Percentiles rank a stretch among this genome's conserved stretches.
These are phyloP conservation scores for Claviceps sp. DNA, from an alignment of 2,329 filamentous ascomycete genomes.

Conservation along the genomic window DNA sequence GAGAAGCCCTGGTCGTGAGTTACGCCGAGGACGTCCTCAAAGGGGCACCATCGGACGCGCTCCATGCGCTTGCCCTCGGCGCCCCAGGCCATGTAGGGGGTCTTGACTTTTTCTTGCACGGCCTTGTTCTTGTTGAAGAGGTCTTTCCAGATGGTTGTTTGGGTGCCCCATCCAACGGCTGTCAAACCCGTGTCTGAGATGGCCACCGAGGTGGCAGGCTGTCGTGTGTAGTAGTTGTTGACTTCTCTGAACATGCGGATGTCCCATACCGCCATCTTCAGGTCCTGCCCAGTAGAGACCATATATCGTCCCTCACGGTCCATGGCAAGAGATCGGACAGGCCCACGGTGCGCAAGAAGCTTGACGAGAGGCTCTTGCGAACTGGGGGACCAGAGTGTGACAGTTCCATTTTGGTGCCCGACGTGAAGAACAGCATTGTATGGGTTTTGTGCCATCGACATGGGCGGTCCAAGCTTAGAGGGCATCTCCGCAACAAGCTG, in stretches of 20 bases:
- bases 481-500: conserved; percentile 75
- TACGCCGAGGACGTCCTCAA: conserved; percentile 82
- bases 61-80: conserved; percentile 73
- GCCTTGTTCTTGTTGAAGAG: conserved; percentile 62
- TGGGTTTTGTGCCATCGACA: conserved; percentile 75
- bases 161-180: conserved; percentile 82
- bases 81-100: conserved; percentile 88
- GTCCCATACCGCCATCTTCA: conserved; percentile 91
- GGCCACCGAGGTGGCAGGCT: conserved; percentile 69
- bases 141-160: conserved; percentile 80
- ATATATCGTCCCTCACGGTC: conserved; percentile 90
- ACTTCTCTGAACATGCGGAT: conserved; percentile 89
- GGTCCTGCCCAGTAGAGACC: conserved; percentile 83
- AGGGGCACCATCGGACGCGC: conserved; percentile 81
- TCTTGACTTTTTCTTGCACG: conserved; percentile 68
- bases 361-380: conserved; percentile 77
- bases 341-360: conserved; percentile 76
- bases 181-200: conserved; percentile 84
- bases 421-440: conserved; percentile 86
- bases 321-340: conserved; percentile 71
- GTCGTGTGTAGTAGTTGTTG: conserved; percentile 72
- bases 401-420: conserved; percentile 88
- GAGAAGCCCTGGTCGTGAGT: conserved; percentile 78
- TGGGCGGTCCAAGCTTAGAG: conserved; percentile 73
- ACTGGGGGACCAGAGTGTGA: conserved; percentile 94